Evolutionary conservation across 306 rosid species (phyloP), one percentile per base, ranked within the genome.

Genomic region (Vigna trinervia): DNA sequence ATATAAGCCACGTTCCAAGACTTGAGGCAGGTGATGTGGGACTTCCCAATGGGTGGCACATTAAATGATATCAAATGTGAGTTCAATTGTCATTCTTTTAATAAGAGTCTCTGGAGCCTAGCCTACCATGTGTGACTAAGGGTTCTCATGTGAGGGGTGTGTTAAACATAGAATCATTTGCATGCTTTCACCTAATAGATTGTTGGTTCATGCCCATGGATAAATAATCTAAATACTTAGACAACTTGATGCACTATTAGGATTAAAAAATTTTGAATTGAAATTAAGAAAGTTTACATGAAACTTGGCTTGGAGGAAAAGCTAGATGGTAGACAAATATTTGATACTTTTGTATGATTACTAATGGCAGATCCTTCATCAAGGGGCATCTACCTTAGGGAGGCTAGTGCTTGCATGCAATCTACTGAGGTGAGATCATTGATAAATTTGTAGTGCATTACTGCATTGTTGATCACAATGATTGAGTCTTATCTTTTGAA

Each of bases 361-460:
- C 78, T 77, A 48, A 82, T 77, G 84, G 73, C 89, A 95, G 97
- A 73, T 84, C 92, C 96, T 74, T 84, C 83, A 47, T 82, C 90
- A 66, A 90, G 97, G 41, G 99, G 99, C 78, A 95, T 95, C 86
- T 95, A 95, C 82, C 82, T 95, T 48, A 90, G 99, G 86, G 97
- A 95, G 90, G 88, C 92, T 66, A 77, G 92, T 87, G 86, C 90
- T 84, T 92, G 90, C 74, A 88, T 11, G 60, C 90, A 90, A 69
- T 79, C 85, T 67, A 86, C 92, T 15, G 99, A 95, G 99, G 99
- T 95, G 75, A 82, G 87, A 80, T 58, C 72, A 45, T 79, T 80
- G n/a, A 74, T 72, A 66, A 72, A 62, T 63, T 77, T 82, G 70
- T 61, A 58, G 61, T 70, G 79, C 66, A 58, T 39, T 15, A 22